phyloP scores from a whole-genome alignment of 106 monocot species.

The Acorus gramineus region DNA sequence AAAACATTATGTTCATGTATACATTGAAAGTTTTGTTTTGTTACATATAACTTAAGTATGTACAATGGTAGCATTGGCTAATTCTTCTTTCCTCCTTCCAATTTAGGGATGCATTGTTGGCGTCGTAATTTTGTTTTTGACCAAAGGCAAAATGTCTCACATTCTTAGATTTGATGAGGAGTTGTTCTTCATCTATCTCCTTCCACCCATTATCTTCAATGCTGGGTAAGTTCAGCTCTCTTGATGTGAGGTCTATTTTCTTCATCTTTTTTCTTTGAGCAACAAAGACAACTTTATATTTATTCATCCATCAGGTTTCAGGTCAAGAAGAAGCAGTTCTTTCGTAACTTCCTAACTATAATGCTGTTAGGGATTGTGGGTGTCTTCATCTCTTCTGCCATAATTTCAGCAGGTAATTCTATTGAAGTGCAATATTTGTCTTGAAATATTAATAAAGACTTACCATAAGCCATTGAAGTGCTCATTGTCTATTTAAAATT shows the following conservation, averaged over 20 bases:
- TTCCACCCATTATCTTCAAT: slow-evolving; percentile 87
- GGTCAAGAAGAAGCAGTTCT: slow-evolving; percentile 84
- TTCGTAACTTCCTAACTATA: slow-evolving; percentile 71
- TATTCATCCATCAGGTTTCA: slow-evolving; percentile 41
- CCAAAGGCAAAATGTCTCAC: slow-evolving; percentile 66
- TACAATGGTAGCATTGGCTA: no score
- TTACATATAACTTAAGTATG: no score
- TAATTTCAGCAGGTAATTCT: slow-evolving; percentile 60
- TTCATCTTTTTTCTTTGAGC: not conserved
- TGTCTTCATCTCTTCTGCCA: slow-evolving; percentile 59
- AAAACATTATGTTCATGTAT: no score
- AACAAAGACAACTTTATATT: not conserved
- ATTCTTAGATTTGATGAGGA: slow-evolving; percentile 73
- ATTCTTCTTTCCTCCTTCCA: slow-evolving; percentile 1
- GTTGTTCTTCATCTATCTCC: slow-evolving; percentile 64
- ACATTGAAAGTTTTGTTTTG: no score
- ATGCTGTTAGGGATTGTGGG: slow-evolving; percentile 73
- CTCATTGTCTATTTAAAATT: not conserved
- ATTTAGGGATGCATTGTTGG: slow-evolving; percentile 51
- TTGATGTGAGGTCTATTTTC: not conserved
- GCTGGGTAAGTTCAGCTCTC: slow-evolving; percentile 42
- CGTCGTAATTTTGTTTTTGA: slow-evolving; percentile 46
- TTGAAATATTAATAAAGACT: not conserved
- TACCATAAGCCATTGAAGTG: not conserved
- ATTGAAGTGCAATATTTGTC: not conserved